phyloP scores from a whole-genome alignment of 176 grass and related monocot genomes.

The Saccharum spontaneum region DNA sequence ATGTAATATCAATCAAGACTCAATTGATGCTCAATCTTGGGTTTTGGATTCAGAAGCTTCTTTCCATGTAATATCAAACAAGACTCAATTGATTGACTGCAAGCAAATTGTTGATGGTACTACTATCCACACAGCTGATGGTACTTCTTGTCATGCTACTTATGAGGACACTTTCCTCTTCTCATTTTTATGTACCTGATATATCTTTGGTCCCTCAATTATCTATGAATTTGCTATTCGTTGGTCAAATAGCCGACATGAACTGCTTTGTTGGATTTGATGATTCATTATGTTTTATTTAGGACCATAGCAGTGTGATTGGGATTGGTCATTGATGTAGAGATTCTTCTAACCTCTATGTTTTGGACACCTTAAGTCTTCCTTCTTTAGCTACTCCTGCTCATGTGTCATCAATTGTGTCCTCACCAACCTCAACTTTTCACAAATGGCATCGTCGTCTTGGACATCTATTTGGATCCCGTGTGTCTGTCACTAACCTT shows the following conservation, averaged over 20 bases:
- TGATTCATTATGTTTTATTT: neutral
- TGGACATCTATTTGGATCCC: too few relatives aligned
- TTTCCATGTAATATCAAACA: too few relatives aligned
- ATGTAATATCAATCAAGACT: too few relatives aligned
- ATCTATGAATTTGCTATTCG: neutral
- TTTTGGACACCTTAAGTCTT: neutral
- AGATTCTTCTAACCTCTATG: neutral
- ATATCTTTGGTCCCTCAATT: neutral
- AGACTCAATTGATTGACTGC: too few relatives aligned
- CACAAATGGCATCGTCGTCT: too few relatives aligned
- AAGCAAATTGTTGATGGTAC: too few relatives aligned
- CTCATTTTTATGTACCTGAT: neutral
- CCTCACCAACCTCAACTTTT: too few relatives aligned
- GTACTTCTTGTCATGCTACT: neutral
- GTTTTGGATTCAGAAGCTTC: too few relatives aligned
- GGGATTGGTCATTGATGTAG: neutral
- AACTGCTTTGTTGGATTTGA: neutral
- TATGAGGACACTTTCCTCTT: neutral
- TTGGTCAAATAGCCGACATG: neutral
- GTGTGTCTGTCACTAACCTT: too few relatives aligned
- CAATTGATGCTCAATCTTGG: too few relatives aligned
- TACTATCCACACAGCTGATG: neutral
- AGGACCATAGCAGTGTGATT: neutral
- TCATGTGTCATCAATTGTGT: too few relatives aligned
- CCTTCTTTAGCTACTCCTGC: neutral